Evolutionary conservation across 257 asterid species (phyloP).

Genomic region (Thymus mandschuricus): DNA sequence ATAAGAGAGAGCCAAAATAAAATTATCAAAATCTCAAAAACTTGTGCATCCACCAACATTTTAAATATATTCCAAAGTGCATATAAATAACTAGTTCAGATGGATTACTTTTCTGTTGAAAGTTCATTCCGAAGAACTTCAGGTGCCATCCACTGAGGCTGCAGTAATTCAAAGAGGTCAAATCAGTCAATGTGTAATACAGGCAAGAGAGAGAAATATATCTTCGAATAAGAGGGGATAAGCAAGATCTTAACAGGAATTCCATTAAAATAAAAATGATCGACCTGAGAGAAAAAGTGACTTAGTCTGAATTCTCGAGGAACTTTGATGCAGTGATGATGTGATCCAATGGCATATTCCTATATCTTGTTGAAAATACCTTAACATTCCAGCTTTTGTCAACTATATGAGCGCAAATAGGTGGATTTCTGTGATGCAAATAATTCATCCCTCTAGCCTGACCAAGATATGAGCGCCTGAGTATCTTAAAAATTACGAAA

Average conservation of each 20-base stretch:
- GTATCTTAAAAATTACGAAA: not conserved
- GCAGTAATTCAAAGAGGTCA: slow-evolving; percentile 31
- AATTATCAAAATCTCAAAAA: no score
- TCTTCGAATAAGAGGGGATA: not conserved
- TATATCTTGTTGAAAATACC: slow-evolving; percentile 41
- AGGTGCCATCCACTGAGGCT: slow-evolving; percentile 97
- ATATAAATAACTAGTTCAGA: not conserved
- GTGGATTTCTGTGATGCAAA: slow-evolving; percentile 78
- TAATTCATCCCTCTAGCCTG: slow-evolving; percentile 88
- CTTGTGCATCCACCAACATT: no score
- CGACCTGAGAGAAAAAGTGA: slow-evolving; percentile 51
- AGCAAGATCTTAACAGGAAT: slow-evolving; percentile 58
- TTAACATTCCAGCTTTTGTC: slow-evolving; percentile 79
- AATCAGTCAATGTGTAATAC: slow-evolving; percentile 12
- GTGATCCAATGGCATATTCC: not conserved
- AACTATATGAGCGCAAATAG: slow-evolving; percentile 66
- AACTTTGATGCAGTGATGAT: not conserved
- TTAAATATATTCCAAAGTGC: not conserved
- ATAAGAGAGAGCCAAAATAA: no score
- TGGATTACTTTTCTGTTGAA: slow-evolving; percentile 74
- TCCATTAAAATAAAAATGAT: slow-evolving; percentile 55
- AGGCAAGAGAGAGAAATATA: not conserved
- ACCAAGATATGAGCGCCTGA: slow-evolving; percentile 22
- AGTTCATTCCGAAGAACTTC: slow-evolving; percentile 81
- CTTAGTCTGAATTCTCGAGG: not conserved